Conservation (phyloP, 116 monocot species). For the Zostera marina region DNA sequence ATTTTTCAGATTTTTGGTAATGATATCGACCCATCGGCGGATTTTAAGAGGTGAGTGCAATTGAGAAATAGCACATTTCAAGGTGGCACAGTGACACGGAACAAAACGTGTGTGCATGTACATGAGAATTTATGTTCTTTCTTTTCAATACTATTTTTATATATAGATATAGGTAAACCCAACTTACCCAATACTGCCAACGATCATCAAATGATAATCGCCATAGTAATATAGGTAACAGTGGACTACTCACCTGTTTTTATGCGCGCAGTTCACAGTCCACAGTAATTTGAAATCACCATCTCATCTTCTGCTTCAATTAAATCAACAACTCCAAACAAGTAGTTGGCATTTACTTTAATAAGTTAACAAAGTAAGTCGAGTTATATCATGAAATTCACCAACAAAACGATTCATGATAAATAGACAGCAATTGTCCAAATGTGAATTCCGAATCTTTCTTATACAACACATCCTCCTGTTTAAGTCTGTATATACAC, state of each 20-base stretch:
- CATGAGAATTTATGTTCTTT: background rate
- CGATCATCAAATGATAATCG: too few relatives aligned
- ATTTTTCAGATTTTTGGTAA: too few relatives aligned
- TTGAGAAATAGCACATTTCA: background rate
- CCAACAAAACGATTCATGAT: background rate
- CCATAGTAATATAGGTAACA: too few relatives aligned
- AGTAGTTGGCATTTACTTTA: background rate
- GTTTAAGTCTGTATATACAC: background rate
- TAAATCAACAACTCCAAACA: background rate
- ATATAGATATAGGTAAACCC: background rate
- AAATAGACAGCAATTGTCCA: constrained; percentile 3
- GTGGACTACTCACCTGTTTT: too few relatives aligned
- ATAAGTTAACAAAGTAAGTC: background rate
- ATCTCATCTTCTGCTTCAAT: too few relatives aligned
- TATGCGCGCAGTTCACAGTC: too few relatives aligned
- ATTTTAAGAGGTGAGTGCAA: background rate
- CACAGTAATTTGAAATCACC: too few relatives aligned
- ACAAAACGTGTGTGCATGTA: background rate
- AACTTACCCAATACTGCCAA: background rate
- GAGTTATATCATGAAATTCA: background rate
- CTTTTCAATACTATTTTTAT: background rate
- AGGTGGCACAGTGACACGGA: background rate
- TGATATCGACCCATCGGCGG: background rate
- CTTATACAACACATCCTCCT: background rate
- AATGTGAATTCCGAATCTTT: background rate